Base-by-base conservation (phyloP, 306 rosid species). In the Vachellia pachyceras region DNA sequence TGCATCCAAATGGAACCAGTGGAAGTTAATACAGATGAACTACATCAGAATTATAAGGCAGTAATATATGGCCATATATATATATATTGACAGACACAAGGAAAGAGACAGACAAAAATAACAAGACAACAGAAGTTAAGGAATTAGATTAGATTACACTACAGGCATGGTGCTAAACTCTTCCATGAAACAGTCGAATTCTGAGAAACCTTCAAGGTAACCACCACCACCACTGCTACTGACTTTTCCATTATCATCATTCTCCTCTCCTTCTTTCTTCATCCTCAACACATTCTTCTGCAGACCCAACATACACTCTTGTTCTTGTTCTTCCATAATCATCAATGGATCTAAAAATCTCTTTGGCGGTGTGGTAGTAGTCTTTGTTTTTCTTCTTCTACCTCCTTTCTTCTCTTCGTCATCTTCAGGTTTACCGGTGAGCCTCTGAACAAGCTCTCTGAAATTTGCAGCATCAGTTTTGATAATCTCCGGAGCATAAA, bases 401-500 rank as follows among this genome's bases (percentile, higher is more conserved):
- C 57, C 45, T 14, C 78, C 79, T 6, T 68, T 55, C 5, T 69
- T 55, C n/a, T 71, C 39, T 35, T 71, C 39, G 35, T 63, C 72
- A 17, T 79, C 85, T 45, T 80, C 82, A 49, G 86, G 85, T 68
- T 83, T 87, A 15, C 94, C 91, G 3, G 90, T 86, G 76, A 90
- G 91, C 5, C 83, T 82, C 49, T 90, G 91, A 58, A 88, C 94
- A 10, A 90, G 83, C 72, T 86, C 90, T 71, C 90, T 80, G 82
- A 90, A 90, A 69, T 90, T 90, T 13, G 80, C 90, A 12, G 69
- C 87, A 60, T 90, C 90, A 5, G 82, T 90, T 86, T 86, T 81
- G 39, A 90, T 90, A 82, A 88, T 73, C 68, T 88, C 84, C 1
- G 91, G 94, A 50, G 94, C 87, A 81, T 82, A 84, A 20, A 90